Evolutionary conservation across 2,329 filamentous ascomycete genomes (phyloP).

Genomic region (Emmonsiellopsis sp.): DNA sequence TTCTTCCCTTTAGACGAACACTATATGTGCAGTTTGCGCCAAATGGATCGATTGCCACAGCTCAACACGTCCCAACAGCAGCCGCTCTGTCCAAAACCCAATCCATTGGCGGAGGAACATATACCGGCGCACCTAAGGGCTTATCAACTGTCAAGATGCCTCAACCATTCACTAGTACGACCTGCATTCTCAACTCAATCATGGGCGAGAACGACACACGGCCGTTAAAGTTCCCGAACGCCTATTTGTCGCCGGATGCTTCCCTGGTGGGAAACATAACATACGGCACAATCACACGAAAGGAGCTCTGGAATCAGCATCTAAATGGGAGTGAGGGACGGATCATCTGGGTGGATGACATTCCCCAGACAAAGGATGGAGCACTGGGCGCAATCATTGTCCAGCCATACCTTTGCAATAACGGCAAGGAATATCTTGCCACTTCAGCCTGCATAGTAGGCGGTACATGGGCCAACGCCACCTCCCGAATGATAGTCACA

Average conservation of each 20-base stretch:
- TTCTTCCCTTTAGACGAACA: neutral
- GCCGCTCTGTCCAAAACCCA: neutral
- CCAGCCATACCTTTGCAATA: slow-evolving; percentile 4
- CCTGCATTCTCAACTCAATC: slow-evolving; percentile 1
- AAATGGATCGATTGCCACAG: neutral
- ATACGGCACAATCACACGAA: neutral
- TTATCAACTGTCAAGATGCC: neutral
- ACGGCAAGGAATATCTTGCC: slow-evolving; percentile 2
- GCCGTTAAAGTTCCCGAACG: slow-evolving; percentile 1
- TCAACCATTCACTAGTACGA: neutral
- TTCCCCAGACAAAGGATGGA: neutral
- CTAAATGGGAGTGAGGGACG: neutral
- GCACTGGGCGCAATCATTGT: slow-evolving; percentile 7
- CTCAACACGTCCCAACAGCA: neutral
- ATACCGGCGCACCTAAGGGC: neutral
- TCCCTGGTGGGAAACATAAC: neutral
- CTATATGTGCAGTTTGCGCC: slow-evolving; percentile 2
- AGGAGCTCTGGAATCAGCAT: neutral
- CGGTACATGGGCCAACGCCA: slow-evolving; percentile 3
- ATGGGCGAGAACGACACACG: neutral
- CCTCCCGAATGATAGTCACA: neutral
- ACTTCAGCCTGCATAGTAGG: slow-evolving; percentile 4
- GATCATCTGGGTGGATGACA: slow-evolving; percentile 8
- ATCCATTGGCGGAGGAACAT: neutral
- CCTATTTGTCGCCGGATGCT: neutral